These are phyloP conservation scores for Megacollybia marginata DNA, from an alignment of 768 basidiomycete genomes.

Conservation along the genomic window DNA sequence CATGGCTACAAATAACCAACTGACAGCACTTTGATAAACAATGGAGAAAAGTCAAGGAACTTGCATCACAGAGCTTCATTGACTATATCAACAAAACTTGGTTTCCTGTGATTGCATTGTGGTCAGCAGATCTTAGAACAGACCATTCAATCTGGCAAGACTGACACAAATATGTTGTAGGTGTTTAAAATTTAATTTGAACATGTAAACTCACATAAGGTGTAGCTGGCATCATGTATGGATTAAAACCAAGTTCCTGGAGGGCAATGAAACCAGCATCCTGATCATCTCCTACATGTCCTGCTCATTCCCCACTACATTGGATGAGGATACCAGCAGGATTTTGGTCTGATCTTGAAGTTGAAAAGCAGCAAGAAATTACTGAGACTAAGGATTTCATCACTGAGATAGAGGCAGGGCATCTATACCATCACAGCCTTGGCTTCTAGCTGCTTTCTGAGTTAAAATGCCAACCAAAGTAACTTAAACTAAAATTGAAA, in stretches of 20 bases:
- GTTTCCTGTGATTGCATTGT: neutral
- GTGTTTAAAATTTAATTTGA: no score
- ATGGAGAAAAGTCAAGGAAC: constrained; percentile 2
- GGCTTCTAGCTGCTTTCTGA: no score
- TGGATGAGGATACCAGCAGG: no score
- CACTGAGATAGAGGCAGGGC: no score
- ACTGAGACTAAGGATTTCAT: no score
- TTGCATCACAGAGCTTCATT: neutral
- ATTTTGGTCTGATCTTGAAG: no score
- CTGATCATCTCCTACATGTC: constrained; percentile 7
- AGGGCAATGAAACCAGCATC: constrained; percentile 6
- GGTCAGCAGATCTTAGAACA: constrained; percentile 7
- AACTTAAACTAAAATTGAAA: no score
- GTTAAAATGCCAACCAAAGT: no score
- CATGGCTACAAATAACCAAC: constrained; percentile 8
- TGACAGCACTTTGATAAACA: neutral
- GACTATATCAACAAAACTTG: constrained; percentile 5
- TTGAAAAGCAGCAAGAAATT: no score
- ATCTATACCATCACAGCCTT: no score
- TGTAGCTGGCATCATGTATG: constrained; percentile 10
- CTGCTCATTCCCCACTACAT: neutral
- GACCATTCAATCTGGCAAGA: constrained; percentile 3
- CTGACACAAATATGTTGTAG: constrained; percentile 11
- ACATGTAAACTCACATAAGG: no score
- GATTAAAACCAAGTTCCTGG: constrained; percentile 7